Evolutionary conservation across 2,329 filamentous ascomycete genomes (phyloP), one percentile per base, ranked within the genome.

Genomic region (Pseudogymnoascus sp.): DNA sequence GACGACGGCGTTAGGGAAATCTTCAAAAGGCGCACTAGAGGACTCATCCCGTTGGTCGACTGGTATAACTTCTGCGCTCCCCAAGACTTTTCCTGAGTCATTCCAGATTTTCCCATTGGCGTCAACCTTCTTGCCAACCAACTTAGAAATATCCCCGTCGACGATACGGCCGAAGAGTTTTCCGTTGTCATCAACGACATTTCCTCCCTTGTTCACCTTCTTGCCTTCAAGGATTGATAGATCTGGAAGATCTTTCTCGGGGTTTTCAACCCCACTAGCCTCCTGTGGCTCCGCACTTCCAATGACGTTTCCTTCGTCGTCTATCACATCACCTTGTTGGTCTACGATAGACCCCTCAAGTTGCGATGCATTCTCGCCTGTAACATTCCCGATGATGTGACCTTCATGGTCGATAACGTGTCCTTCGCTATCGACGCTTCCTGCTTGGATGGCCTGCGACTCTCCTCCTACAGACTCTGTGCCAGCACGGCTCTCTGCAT

Each of bases 101-200:
- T 86, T 86, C 84, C 85, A 90, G 75, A 91, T 86, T 67, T 87
- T 80, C 50, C 88, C 88, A 37, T 88, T 76, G 62, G 83, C 84
- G 66, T 90, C 87, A 35, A 85, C 78, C 70, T 83, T 82, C 70
- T 82, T 84, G 68, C 86, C 86, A 33, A 86, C 74, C 5, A 90
- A 80, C 66, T 87, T 79, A 73, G 86, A 83, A 16, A 84, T 68
- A 14, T 86, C 82, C 38, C 88, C 88, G 67, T 87, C 81, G 35
- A 84, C 75, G 11, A 91, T 78, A 53, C 83, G 84, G 14, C 85
- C 88, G 67, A 89, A 76, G 2, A 83, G 70, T 44, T 81, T 76
- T 24, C 81, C 80, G 38, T 81, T 76, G 8, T 81, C 75, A 64
- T 82, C 79, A 61, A 85, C 79, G 19, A 85, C 77, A 62, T 86